Evolutionary conservation across 2,329 filamentous ascomycete species (phyloP).

Genomic region (Raffaelea albimanens): DNA sequence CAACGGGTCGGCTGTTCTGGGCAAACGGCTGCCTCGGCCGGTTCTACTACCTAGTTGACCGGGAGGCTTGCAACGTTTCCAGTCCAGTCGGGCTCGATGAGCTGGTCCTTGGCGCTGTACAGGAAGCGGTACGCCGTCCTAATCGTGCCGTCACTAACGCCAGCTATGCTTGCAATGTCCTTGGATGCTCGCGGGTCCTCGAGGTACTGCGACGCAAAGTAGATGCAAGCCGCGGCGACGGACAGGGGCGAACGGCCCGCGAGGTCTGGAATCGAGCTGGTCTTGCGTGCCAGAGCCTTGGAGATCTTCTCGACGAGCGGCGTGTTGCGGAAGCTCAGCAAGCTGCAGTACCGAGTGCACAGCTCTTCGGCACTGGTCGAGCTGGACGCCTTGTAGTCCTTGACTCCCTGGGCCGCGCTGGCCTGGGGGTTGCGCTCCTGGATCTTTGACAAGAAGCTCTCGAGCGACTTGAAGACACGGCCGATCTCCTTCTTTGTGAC

Average conservation of each 20-base stretch:
- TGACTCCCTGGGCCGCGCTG: slow-evolving; percentile 37
- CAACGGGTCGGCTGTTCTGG: no score
- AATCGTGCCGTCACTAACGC: slow-evolving; percentile 94
- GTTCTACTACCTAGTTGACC: slow-evolving; percentile 33
- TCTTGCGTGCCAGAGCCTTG: slow-evolving; percentile 66
- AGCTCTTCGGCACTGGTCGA: slow-evolving; percentile 77
- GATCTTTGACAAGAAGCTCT: slow-evolving; percentile 73
- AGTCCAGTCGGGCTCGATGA: slow-evolving; percentile 31
- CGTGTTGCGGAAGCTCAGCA: slow-evolving; percentile 62
- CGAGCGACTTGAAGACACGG: slow-evolving; percentile 84
- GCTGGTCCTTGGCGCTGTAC: slow-evolving; percentile 60
- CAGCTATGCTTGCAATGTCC: slow-evolving; percentile 74
- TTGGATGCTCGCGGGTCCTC: slow-evolving; percentile 71
- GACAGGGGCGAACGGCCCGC: slow-evolving; percentile 91
- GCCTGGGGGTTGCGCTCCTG: slow-evolving; percentile 50
- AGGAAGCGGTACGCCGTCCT: slow-evolving; percentile 90
- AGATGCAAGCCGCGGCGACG: slow-evolving; percentile 91
- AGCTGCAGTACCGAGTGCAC: slow-evolving; percentile 80
- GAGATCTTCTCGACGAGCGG: slow-evolving; percentile 73
- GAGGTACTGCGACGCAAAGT: slow-evolving; percentile 85
- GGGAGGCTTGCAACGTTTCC: slow-evolving; percentile 66
- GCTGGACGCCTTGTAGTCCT: slow-evolving; percentile 62
- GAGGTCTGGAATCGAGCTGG: slow-evolving; percentile 67
- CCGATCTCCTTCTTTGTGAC: slow-evolving; percentile 98
- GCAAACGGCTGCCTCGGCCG: no score